Evolutionary conservation across 2,329 filamentous ascomycete species (phyloP).

Genomic region (Beauveria sp.): DNA sequence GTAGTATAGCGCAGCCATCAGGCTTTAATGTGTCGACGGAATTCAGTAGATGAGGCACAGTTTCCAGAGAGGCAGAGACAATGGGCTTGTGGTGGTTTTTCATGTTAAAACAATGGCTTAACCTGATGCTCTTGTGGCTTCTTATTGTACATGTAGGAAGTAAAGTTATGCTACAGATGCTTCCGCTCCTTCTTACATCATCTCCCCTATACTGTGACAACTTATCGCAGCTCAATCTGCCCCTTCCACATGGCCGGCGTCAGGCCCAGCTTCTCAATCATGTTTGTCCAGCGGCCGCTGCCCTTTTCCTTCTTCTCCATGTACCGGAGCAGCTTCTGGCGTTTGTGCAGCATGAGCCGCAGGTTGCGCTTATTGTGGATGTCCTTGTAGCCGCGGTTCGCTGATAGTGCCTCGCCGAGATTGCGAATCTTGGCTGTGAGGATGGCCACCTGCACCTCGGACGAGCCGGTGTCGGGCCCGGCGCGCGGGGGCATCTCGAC

Average conservation of each 20-base stretch:
- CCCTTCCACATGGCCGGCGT: slow-evolving; percentile 84
- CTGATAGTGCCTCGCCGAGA: slow-evolving; percentile 63
- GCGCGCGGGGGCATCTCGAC: slow-evolving; percentile 47
- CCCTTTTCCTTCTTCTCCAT: slow-evolving; percentile 84
- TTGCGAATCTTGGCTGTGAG: slow-evolving; percentile 88
- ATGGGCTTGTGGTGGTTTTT: slow-evolving; percentile 1
- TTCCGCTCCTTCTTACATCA: not conserved
- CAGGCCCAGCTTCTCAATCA: slow-evolving; percentile 77
- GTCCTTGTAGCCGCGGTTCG: slow-evolving; percentile 66
- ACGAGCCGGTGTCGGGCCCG: slow-evolving; percentile 90
- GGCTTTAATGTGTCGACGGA: slow-evolving; percentile 30
- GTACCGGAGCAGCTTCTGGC: slow-evolving; percentile 84
- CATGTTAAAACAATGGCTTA: slow-evolving; percentile 5
- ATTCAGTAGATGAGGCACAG: slow-evolving; percentile 4
- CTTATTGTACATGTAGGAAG: slow-evolving; percentile 44
- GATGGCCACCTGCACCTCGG: slow-evolving; percentile 96
- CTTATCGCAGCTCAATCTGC: slow-evolving; percentile 54
- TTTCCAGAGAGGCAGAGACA: not conserved
- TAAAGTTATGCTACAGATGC: slow-evolving; percentile 35
- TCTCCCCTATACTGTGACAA: slow-evolving; percentile 16
- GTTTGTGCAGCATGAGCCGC: slow-evolving; percentile 73
- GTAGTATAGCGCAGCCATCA: slow-evolving; percentile 34
- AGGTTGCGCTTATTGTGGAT: slow-evolving; percentile 93
- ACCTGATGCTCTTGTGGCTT: slow-evolving; percentile 15
- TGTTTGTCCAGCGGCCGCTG: slow-evolving; percentile 79